Conservation (phyloP, 2,329 filamentous ascomycete genomes). For the Colletotrichum limetticola region DNA sequence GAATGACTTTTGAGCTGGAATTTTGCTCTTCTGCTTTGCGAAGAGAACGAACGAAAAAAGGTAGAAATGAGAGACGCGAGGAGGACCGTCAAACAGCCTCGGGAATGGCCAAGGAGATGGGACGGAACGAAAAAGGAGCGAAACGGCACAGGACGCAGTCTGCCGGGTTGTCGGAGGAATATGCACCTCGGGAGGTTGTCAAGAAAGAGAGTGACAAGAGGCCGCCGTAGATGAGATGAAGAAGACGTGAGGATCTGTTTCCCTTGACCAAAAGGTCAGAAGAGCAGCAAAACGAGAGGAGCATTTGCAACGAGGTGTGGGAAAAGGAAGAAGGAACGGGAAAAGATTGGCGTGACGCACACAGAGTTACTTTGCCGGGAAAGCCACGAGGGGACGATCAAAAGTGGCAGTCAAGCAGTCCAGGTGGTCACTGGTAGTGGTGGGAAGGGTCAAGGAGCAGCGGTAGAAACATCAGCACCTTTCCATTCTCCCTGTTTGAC, state of each 20-base stretch:
- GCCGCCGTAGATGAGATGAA: slow-evolving; percentile 21
- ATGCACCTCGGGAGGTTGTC: slow-evolving; percentile 10
- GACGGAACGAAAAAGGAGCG: slow-evolving; percentile 19
- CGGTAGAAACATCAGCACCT: background rate
- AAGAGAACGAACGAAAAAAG: background rate
- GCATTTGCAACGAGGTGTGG: slow-evolving; percentile 3
- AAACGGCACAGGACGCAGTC: slow-evolving; percentile 24
- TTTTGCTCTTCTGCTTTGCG: background rate
- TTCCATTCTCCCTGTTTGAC: background rate
- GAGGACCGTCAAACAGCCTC: slow-evolving; percentile 21
- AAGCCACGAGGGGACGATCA: slow-evolving; percentile 26
- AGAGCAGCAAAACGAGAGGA: background rate
- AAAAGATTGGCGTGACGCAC: slow-evolving; percentile 28
- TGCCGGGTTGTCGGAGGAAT: slow-evolving; percentile 11
- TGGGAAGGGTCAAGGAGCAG: background rate
- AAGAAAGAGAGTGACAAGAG: slow-evolving; percentile 2
- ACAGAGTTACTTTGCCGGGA: slow-evolving; percentile 7
- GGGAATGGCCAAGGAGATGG: slow-evolving; percentile 15
- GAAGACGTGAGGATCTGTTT: background rate
- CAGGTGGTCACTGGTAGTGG: background rate
- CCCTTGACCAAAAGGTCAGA: slow-evolving; percentile 3
- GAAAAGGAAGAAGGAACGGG: slow-evolving; percentile 8
- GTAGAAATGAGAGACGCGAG: slow-evolving; percentile 19
- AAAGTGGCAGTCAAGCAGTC: background rate
- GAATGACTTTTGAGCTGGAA: slow-evolving; percentile 9